Evolutionary conservation across 345 rosid species (phyloP).

Genomic region (Brassica rapa): DNA sequence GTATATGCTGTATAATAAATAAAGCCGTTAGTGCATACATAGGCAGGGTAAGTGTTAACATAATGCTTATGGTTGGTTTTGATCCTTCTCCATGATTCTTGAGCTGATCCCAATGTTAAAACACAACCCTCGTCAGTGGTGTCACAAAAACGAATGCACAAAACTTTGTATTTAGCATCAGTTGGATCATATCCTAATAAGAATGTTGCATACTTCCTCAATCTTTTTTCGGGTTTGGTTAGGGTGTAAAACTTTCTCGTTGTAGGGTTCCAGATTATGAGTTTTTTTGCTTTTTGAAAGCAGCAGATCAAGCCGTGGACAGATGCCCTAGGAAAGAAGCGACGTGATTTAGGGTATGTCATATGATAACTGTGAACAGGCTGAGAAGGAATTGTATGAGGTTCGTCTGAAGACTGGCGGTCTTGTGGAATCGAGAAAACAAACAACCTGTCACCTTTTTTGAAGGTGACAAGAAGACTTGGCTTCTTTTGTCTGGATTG

Average conservation of each 20-base stretch:
- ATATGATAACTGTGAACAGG: background rate
- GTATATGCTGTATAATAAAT: background rate
- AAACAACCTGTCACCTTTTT: background rate
- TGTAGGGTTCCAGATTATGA: slow-evolving; percentile 1
- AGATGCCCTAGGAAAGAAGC: background rate
- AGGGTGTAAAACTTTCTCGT: background rate
- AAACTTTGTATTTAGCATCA: slow-evolving; percentile 11
- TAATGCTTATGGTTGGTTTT: background rate
- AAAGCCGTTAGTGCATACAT: slow-evolving; percentile 3
- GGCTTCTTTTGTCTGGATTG: background rate
- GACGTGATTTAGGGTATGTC: background rate
- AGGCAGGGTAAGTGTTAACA: background rate
- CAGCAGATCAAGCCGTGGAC: slow-evolving; percentile 27
- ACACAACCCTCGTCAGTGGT: background rate
- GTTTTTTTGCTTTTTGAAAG: background rate
- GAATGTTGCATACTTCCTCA: background rate
- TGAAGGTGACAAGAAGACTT: background rate
- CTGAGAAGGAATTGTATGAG: background rate
- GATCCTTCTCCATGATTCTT: slow-evolving; percentile 22
- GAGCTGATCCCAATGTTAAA: slow-evolving; percentile 16
- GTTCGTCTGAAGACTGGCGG: background rate
- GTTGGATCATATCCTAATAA: slow-evolving; percentile 26
- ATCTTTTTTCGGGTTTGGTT: background rate
- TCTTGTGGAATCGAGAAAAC: background rate
- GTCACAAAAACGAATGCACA: background rate